Conservation (phyloP, 768 basidiomycete genomes). For the Roridomyces roridus region DNA sequence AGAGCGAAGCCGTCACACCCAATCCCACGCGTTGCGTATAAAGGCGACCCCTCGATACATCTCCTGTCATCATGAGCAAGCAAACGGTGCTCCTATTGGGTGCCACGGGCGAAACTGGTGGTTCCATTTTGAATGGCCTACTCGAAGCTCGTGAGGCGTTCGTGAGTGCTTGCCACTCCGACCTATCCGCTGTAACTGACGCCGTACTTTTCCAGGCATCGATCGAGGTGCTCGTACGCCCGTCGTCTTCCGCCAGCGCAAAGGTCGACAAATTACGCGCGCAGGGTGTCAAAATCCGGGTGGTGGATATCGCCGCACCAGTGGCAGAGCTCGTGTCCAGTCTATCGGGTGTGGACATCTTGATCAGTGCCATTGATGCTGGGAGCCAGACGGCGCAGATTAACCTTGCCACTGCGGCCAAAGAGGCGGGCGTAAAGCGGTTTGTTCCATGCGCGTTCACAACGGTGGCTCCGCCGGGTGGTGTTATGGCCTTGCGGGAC, state of each 20-base stretch:
- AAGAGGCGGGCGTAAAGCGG: slow-evolving; percentile 18
- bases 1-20: too few species aligned
- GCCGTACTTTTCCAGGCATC: background rate
- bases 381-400: slow-evolving; percentile 6
- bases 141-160: slow-evolving; percentile 2
- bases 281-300: slow-evolving; percentile 11
- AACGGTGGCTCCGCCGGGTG: slow-evolving; percentile 13
- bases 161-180: background rate
- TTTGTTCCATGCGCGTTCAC: slow-evolving; percentile 20
- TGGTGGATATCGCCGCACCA: slow-evolving; percentile 13
- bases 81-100: slow-evolving; percentile 17
- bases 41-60: too few species aligned
- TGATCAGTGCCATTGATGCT: slow-evolving; percentile 17
- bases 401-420: slow-evolving; percentile 14
- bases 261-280: background rate
- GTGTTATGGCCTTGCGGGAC: slow-evolving; percentile 5
- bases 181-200: too few species aligned
- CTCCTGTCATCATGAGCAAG: slow-evolving; percentile 6
- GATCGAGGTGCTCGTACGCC: slow-evolving; percentile 16
- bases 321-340: background rate
- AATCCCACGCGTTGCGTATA: too few species aligned
- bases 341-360: slow-evolving; percentile 13
- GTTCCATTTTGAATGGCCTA: slow-evolving; percentile 10
- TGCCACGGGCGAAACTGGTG: slow-evolving; percentile 16
- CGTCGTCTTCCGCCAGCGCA: slow-evolving; percentile 6